Conservation (phyloP, 352 stramenopile genomes). For the Plasmopara halstedii region DNA sequence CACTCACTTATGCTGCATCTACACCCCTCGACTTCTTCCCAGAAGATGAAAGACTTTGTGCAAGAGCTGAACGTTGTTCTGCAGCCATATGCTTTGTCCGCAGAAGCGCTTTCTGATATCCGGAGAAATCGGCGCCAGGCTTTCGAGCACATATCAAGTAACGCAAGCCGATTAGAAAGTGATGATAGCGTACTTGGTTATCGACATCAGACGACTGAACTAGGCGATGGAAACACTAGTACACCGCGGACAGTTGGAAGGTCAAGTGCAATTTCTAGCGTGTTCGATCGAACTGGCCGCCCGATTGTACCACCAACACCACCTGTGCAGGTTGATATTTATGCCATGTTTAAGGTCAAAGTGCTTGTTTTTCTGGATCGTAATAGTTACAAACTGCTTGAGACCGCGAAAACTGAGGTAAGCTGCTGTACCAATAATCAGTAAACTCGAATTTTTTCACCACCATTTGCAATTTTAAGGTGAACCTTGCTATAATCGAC, state of each 20-base stretch:
- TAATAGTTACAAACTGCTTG: slow-evolving; percentile 39
- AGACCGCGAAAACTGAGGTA: slow-evolving; percentile 61
- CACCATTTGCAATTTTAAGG: slow-evolving; percentile 15
- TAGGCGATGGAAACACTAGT: slow-evolving; percentile 12
- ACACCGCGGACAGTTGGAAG: slow-evolving; percentile 6
- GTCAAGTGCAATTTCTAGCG: slow-evolving; percentile 20
- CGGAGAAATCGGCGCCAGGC: slow-evolving; percentile 15
- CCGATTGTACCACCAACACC: slow-evolving; percentile 17
- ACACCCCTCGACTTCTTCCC: slow-evolving; percentile 29
- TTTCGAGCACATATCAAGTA: slow-evolving; percentile 16
- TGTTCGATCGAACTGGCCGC: slow-evolving; percentile 23
- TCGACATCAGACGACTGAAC: slow-evolving; percentile 13
- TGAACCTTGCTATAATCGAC: slow-evolving; percentile 62
- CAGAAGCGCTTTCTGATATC: slow-evolving; percentile 14
- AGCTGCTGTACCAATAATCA: not conserved
- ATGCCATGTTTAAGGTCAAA: slow-evolving; percentile 56
- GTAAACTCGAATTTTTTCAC: no score
- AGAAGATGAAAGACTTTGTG: slow-evolving; percentile 37
- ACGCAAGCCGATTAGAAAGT: slow-evolving; percentile 19
- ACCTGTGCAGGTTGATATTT: slow-evolving; percentile 34
- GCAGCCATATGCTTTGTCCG: slow-evolving; percentile 26
- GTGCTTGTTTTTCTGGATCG: slow-evolving; percentile 51
- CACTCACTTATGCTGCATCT: slow-evolving; percentile 45
- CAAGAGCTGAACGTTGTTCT: slow-evolving; percentile 28
- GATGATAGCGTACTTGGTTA: slow-evolving; percentile 22